Evolutionary conservation across 2,329 filamentous ascomycete species (phyloP), one percentile per base, ranked within the genome.

Genomic region (Alternaria panax): DNA sequence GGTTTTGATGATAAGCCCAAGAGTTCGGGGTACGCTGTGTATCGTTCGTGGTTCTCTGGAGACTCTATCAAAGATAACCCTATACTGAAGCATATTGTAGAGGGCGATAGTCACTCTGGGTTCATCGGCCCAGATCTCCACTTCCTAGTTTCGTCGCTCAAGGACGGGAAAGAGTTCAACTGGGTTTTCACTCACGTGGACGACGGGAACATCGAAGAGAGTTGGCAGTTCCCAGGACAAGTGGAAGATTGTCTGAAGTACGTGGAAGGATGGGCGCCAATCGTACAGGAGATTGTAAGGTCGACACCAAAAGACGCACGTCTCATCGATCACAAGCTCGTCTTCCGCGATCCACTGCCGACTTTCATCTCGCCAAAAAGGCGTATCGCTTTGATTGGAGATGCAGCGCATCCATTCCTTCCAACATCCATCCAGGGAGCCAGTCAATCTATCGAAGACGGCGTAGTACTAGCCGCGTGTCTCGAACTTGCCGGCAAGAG

Each of bases 271-370:
- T 76, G 70, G 72, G 67, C 71, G 25, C 69, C 72, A 0, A 67
- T 74, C 22, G 69, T 74, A 6, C 64, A 69, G 22, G 72, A 74
- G 40, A 73, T 78, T 40, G 69, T 77, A 20, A 70, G 70, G 28
- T 63, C 69, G 36, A 79, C 78, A 14, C 75, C 76, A 4, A 70
- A 69, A 42, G 58, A 61, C 22, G 71, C 63, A 5, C 60, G 72
- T 14, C 61, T 82, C 25, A 78, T 86, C n/a, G 83, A 85, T 68
- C 85, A 83, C 80, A 85, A 85, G 61, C 81, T 86, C 34, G 83
- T 83, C 54, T 85, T 83, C 58, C 78, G 83, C 52, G 82, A 85
- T 65, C 84, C 83, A 1, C 75, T 83, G n/a, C 80, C 83, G 0
- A 82, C 80, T 0, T 86, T 84, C 81, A 78, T 85, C 3, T 84